A percentile compares a stretch with the other conserved stretches of the same genome.
Conservation (phyloP, 2,329 filamentous ascomycete genomes). For the Cladophialophora chaetospira region DNA sequence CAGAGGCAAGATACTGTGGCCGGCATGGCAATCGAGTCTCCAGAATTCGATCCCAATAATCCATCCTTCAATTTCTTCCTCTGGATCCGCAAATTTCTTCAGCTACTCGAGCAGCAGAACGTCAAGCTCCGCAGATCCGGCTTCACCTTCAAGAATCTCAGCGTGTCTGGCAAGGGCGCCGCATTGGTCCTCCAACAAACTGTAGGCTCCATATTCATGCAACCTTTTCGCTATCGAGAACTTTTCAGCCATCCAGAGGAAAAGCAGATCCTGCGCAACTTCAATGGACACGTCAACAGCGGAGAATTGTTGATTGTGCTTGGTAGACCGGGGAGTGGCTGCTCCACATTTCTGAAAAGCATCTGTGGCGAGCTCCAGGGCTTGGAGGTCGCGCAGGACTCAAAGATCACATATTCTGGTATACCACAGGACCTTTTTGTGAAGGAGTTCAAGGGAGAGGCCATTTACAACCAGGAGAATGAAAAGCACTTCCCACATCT, state of each 20-base stretch:
- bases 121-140: conserved; percentile 42
- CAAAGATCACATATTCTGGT: conserved; percentile 79
- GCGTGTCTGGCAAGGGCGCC: conserved; percentile 64
- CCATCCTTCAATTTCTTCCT: conserved; percentile 29
- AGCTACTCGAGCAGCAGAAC: conserved; percentile 23
- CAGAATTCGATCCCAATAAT: conserved; percentile 26
- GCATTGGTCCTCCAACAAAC: conserved; percentile 70
- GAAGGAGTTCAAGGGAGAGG: conserved; percentile 48
- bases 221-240: conserved; percentile 61
- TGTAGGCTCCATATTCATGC: conserved; percentile 60
- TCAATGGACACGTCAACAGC: conserved; percentile 54
- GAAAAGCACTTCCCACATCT: conserved; percentile 56
- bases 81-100: conserved; percentile 27
- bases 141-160: conserved; percentile 66
- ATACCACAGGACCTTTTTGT: conserved; percentile 59
- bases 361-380: conserved; percentile 82
- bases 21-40: conserved; percentile 24
- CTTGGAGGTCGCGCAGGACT: conserved; percentile 68
- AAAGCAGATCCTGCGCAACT: conserved; percentile 58
- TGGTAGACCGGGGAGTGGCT: conserved; percentile 68
- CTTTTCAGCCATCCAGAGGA: conserved; percentile 55
- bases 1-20: conserved; percentile 27
- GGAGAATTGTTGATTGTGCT: conserved; percentile 67
- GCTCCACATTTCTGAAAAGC: conserved; percentile 80
- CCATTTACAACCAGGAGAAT: conserved; percentile 59